Conservation (phyloP, 805 yeast genomes). For the Pichia insulana region DNA sequence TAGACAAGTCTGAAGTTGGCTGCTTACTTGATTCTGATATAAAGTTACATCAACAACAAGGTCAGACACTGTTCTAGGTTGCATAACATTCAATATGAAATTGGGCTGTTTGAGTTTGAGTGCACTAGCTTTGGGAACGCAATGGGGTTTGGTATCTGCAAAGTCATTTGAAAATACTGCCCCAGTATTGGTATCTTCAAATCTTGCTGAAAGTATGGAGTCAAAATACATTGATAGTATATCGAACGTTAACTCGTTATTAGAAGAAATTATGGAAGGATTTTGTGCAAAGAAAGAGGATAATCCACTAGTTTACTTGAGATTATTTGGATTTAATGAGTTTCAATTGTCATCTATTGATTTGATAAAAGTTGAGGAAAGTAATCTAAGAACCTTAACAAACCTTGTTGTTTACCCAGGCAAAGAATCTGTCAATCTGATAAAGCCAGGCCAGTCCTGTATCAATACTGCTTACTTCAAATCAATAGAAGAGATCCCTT, state of each 20-base stretch:
- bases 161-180: conserved; percentile 27
- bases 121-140: conserved; percentile 4
- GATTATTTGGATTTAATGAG: conserved; percentile 16
- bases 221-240: conserved; percentile 16
- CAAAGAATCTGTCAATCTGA: too few species aligned
- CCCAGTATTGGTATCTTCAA: conserved; percentile 21
- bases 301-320: conserved; percentile 11
- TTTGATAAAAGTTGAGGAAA: conserved; percentile 4
- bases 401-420: conserved; percentile 20
- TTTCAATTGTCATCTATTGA: conserved; percentile 12
- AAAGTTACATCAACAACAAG: too few species aligned
- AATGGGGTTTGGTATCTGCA: conserved; percentile 6
- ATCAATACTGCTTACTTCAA: neutral
- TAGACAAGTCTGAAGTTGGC: too few species aligned
- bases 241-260: conserved; percentile 1
- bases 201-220: conserved; percentile 1
- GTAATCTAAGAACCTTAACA: conserved; percentile 7
- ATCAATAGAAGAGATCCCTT: neutral
- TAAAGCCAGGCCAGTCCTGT: too few species aligned
- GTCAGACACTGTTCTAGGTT: too few species aligned
- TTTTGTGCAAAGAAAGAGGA: conserved; percentile 13
- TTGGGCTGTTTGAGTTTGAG: neutral
- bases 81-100: neutral
- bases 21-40: too few species aligned
- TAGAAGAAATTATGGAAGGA: conserved; percentile 12